These are phyloP conservation scores for Intubia oerlemansii DNA, from an alignment of 2,329 filamentous ascomycete genomes.

Conservation along the genomic window DNA sequence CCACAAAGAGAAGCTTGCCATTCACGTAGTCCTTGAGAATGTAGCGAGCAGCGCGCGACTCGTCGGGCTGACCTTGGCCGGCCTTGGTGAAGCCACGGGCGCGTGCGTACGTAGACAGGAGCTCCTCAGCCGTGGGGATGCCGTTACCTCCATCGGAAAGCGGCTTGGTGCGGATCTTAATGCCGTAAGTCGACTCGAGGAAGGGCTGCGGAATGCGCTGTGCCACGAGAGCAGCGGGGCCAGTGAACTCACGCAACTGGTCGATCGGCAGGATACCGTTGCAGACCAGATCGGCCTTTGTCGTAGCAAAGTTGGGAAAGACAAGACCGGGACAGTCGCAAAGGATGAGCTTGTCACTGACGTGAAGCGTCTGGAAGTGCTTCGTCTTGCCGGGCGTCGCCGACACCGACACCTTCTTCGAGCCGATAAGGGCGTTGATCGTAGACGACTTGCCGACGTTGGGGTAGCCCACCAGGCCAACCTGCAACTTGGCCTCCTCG, in stretches of 20 bases:
- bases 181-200: conserved; percentile 82
- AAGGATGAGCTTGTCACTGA: conserved; percentile 72
- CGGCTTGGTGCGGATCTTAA: conserved; percentile 63
- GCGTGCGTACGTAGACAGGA: conserved; percentile 68
- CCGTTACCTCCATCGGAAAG: conserved; percentile 87
- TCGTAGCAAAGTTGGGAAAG: conserved; percentile 93
- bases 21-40: conserved; percentile 95
- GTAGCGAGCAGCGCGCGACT: conserved; percentile 73
- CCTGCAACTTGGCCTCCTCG: conserved; percentile 48
- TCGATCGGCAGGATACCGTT: conserved; percentile 92
- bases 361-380: conserved; percentile 95
- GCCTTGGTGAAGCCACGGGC: conserved; percentile 82
- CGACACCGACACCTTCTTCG: conserved; percentile 96
- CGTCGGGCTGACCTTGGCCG: conserved; percentile 77
- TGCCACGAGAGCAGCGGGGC: conserved; percentile 65
- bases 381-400: conserved; percentile 97
- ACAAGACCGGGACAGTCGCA: conserved; percentile 98
- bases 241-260: conserved; percentile 81
- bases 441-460: conserved; percentile 99
- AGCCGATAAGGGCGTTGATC: conserved; percentile 94
- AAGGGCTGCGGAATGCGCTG: conserved; percentile 72
- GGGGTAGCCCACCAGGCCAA: conserved; percentile 90
- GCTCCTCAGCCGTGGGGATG: conserved; percentile 60
- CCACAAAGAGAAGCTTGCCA: conserved; percentile 81
- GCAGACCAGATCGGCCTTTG: conserved; percentile 88